Evolutionary conservation across 345 rosid species (phyloP).

Genomic region (Melaleuca alternifolia): DNA sequence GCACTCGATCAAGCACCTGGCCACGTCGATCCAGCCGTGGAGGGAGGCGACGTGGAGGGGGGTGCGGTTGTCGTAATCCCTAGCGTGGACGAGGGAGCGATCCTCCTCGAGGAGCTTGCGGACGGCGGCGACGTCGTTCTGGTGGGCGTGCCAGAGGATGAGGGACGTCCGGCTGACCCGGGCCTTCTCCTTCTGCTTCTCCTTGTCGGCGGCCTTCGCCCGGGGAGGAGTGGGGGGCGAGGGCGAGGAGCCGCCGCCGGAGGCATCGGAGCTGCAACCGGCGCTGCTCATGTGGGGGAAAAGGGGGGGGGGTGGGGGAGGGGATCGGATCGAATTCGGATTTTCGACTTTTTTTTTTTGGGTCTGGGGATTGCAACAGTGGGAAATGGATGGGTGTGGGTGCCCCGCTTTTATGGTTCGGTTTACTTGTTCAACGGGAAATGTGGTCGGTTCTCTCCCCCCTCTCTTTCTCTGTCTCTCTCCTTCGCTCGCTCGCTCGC

Average conservation of each 20-base stretch:
- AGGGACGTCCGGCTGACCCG: slow-evolving; percentile 93
- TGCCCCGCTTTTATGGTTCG: background rate
- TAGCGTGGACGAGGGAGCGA: slow-evolving; percentile 69
- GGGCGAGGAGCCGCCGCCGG: slow-evolving; percentile 4
- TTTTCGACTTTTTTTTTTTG: background rate
- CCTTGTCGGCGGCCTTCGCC: slow-evolving; percentile 21
- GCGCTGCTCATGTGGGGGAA: background rate
- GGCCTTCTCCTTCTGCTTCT: slow-evolving; percentile 93
- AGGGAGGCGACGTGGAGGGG: slow-evolving; percentile 96
- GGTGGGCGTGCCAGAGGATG: slow-evolving; percentile 98
- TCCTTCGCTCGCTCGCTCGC: too few species aligned
- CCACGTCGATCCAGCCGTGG: slow-evolving; percentile 91
- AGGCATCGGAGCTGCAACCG: slow-evolving; percentile 31
- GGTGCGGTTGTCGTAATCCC: slow-evolving; percentile 89
- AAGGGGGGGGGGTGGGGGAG: too few species aligned
- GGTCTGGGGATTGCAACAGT: background rate
- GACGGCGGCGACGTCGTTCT: slow-evolving; percentile 78
- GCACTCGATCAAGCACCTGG: slow-evolving; percentile 69
- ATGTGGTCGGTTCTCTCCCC: background rate
- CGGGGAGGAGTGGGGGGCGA: background rate
- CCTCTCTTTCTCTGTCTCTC: background rate
- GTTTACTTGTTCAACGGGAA: background rate
- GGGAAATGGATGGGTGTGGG: background rate
- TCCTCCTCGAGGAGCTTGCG: slow-evolving; percentile 91
- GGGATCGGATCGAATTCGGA: background rate